phyloP scores from a whole-genome alignment of 139 green algal species.

The Coelastrella sp. region DNA sequence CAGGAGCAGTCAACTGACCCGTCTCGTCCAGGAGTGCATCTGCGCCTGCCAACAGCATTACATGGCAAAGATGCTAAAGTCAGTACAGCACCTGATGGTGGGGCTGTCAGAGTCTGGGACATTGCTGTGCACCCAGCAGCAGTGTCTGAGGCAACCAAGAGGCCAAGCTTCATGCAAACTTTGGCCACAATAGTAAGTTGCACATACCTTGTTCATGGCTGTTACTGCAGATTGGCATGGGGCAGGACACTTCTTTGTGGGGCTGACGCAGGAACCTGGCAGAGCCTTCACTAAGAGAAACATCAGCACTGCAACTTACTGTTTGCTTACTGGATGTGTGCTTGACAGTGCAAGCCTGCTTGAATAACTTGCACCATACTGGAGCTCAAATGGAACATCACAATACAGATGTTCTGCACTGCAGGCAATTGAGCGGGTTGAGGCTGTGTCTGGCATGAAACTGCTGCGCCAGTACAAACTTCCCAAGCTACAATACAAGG shows the following conservation, averaged over 20 bases:
- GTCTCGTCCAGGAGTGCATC: constrained; percentile 20
- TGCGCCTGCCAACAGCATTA: constrained; percentile 20
- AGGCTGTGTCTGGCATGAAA: constrained; percentile 41
- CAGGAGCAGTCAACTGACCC: background rate
- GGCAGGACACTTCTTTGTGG: no score
- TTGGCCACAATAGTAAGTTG: constrained; percentile 61
- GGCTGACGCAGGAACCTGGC: no score
- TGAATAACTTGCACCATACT: no score
- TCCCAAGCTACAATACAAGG: constrained; percentile 22
- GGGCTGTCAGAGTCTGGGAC: constrained; percentile 60
- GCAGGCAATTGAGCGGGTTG: constrained; percentile 72
- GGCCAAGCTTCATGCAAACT: constrained; percentile 43
- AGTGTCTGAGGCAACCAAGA: constrained; percentile 41
- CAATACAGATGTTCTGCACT: background rate
- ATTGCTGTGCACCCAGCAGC: constrained; percentile 72
- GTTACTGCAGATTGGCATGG: no score
- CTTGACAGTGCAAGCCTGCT: no score
- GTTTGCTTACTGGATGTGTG: no score
- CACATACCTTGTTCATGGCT: no score
- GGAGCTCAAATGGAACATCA: no score
- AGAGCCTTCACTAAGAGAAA: no score
- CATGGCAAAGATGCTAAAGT: constrained; percentile 37
- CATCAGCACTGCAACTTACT: no score
- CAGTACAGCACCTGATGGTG: constrained; percentile 26
- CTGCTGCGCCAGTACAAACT: constrained; percentile 71